Evolutionary conservation across 169 alveolate species (phyloP).

Genomic region (Plasmodium fragile): DNA sequence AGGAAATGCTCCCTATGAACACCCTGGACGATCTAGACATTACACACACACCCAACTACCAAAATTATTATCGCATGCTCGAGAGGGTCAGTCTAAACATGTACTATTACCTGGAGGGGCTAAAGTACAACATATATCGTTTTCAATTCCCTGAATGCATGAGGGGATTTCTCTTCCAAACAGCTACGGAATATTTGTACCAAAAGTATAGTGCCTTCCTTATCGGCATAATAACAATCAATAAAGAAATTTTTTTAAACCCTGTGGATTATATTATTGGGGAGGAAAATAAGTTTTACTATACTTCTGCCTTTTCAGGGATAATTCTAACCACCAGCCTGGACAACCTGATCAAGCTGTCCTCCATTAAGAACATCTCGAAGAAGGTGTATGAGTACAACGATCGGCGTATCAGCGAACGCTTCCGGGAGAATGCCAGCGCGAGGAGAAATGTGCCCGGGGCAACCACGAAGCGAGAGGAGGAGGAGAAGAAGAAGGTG

Average conservation of each 20-base stretch:
- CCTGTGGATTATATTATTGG: constrained; percentile 83
- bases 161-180: constrained; percentile 78
- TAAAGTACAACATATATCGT: constrained; percentile 70
- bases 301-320: constrained; percentile 72
- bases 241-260: constrained; percentile 79
- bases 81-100: constrained; percentile 58
- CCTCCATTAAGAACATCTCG: constrained; percentile 74
- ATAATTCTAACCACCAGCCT: constrained; percentile 82
- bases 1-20: not conserved
- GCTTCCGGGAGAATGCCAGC: not conserved
- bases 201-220: constrained; percentile 80
- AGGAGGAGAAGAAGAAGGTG: not conserved
- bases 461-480: not conserved
- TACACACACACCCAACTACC: not conserved
- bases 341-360: constrained; percentile 77
- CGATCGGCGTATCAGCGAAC: constrained; percentile 32
- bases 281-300: constrained; percentile 71
- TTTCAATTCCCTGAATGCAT: constrained; percentile 75
- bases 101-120: constrained; percentile 72
- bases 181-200: constrained; percentile 79
- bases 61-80: constrained; percentile 34
- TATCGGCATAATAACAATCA: constrained; percentile 81
- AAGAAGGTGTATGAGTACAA: constrained; percentile 75
- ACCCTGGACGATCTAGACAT: not conserved
- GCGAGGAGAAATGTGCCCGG: not conserved